Evolutionary conservation across 2,329 filamentous ascomycete species (phyloP), one percentile per base, ranked within the genome.

Genomic region (Pyricularia sp.): DNA sequence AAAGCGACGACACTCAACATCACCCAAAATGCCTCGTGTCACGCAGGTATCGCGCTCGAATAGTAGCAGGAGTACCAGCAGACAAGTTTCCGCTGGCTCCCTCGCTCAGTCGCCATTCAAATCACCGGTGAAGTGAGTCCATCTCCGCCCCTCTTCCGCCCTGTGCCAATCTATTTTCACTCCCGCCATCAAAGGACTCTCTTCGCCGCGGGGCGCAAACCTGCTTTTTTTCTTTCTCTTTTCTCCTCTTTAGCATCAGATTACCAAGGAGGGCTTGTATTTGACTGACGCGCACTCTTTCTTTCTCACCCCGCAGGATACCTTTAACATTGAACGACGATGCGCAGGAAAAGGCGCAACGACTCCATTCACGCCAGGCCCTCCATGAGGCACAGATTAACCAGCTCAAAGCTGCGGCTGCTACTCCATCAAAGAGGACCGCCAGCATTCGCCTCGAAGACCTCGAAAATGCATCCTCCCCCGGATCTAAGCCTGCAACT

Each of bases 371-470:
- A 71, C 90, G 95, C 75, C 92, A 96, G 81, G 93, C 92, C 42
- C 87, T 92, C 33, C 91, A 97, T 78, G 92, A 97, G 78, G 90
- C 90, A 73, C 94, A 97, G 78, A 92, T 96, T 84, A 95, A 95
- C 80, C 90, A 97, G 77, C 90, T 98, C 74, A 93, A 93, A 78
- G 90, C 91, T 12, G 92, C 92, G 64, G 90, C 88, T 6, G 81
- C 82, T 25, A 85, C 84, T 63, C 91, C 90, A 6, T 92, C 92
- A 30, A 84, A 85, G 72, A 87, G 91, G 74, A 92, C 88, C 77
- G 82, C 84, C 70, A 83, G 84, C 72, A 83, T 85, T 71, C 83
- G 88, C 50, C 83, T 86, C 71, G 86, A 86, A 69, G 84, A 87
- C 74, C 79, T 84, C 71, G 86, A 88, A 65, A 86, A 85, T 78